A percentile compares a stretch with the other conserved stretches of the same genome.
phyloP scores from a whole-genome alignment of 306 rosid species.

The Carpinus fangiana region DNA sequence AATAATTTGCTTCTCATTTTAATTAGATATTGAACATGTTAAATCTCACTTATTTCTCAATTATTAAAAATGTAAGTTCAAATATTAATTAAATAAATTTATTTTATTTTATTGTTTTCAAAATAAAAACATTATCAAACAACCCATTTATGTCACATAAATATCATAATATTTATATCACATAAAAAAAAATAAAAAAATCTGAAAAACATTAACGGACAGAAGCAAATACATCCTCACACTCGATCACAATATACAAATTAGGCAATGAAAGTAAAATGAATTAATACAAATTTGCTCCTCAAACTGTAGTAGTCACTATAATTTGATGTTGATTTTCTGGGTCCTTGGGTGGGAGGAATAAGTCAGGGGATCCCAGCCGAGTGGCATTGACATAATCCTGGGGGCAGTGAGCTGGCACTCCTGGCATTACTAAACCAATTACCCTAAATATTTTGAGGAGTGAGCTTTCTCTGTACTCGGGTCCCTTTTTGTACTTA shows the following conservation, averaged over 20 bases:
- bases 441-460: conserved; percentile 45
- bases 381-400: conserved; percentile 74
- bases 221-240: background rate
- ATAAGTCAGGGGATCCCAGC: conserved; percentile 33
- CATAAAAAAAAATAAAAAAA: too few species aligned
- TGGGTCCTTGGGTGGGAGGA: background rate
- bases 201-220: too few species aligned
- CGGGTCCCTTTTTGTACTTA: conserved; percentile 35
- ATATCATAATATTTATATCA: too few species aligned
- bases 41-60: too few species aligned
- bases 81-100: too few species aligned
- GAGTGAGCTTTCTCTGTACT: conserved; percentile 54
- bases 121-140: too few species aligned
- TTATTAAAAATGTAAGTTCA: too few species aligned
- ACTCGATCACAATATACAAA: background rate
- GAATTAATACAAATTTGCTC: background rate
- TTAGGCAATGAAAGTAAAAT: background rate
- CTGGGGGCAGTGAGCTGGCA: conserved; percentile 62
- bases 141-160: too few species aligned
- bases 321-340: background rate
- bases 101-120: too few species aligned
- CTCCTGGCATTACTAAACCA: conserved; percentile 59
- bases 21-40: too few species aligned
- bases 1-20: too few species aligned
- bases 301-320: background rate